Percentiles rank a stretch among this genome's conserved stretches.
Conservation (phyloP, 495 filamentous ascomycete genomes). For the Penicillium salamii region DNA sequence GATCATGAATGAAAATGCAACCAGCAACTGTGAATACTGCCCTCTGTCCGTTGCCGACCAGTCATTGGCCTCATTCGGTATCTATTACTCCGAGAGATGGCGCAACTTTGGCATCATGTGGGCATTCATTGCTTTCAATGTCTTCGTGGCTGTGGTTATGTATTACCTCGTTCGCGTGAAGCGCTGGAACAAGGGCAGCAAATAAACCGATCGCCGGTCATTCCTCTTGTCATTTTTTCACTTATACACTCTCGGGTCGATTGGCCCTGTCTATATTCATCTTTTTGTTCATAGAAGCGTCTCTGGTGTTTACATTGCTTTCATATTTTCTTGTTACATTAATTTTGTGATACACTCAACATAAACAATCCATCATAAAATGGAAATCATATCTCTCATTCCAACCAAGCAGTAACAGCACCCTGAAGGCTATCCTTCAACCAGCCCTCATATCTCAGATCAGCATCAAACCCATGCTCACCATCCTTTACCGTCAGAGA, state of each 20-base stretch:
- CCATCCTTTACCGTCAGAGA: conserved; percentile 22
- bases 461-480: conserved; percentile 29
- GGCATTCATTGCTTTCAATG: conserved; percentile 49
- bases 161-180: conserved; percentile 51
- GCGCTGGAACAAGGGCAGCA: conserved; percentile 19
- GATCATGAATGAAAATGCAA: conserved; percentile 37
- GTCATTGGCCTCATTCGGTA: conserved; percentile 30
- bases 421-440: conserved; percentile 12
- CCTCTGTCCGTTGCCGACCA: conserved; percentile 38
- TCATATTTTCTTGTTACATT: not conserved
- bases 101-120: conserved; percentile 52
- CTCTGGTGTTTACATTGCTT: not conserved
- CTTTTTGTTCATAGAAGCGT: not conserved
- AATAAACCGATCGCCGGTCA: not conserved
- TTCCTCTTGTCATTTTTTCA: not conserved
- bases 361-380: not conserved
- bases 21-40: conserved; percentile 40
- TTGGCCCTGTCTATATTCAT: conserved; percentile 3
- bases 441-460: conserved; percentile 16
- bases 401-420: conserved; percentile 23
- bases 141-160: conserved; percentile 39
- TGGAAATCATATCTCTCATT: conserved; percentile 5
- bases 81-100: conserved; percentile 36
- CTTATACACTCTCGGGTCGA: not conserved
- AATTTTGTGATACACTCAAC: not conserved